Conservation (phyloP, 148 eudicot species). For the Diospyros lotus region DNA sequence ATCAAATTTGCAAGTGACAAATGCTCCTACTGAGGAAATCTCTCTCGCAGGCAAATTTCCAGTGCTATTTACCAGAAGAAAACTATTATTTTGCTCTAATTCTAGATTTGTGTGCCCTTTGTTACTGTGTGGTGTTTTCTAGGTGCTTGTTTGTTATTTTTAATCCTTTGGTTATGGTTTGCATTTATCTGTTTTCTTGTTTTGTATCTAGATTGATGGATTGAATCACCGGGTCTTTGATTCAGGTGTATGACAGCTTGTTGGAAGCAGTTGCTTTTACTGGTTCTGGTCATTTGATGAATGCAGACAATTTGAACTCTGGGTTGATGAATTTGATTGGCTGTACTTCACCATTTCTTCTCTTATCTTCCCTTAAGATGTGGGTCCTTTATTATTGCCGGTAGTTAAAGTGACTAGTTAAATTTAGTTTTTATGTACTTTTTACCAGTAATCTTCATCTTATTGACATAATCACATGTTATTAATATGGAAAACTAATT, state of each 20-base stretch:
- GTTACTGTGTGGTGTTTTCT: neutral
- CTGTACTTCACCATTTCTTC: constrained; percentile 52
- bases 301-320: constrained; percentile 35
- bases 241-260: constrained; percentile 88
- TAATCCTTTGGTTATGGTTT: constrained; percentile 1
- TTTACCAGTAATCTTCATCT: neutral
- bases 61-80: too few relatives aligned
- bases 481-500: too few relatives aligned
- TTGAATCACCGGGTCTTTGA: constrained; percentile 61
- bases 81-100: neutral
- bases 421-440: constrained; percentile 5
- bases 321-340: constrained; percentile 19
- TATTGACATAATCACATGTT: too few relatives aligned
- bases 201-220: constrained; percentile 33
- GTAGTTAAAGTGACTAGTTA: constrained; percentile 22
- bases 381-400: constrained; percentile 22
- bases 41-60: too few relatives aligned
- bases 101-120: neutral
- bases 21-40: too few relatives aligned
- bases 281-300: constrained; percentile 67
- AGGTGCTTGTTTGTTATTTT: neutral
- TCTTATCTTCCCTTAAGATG: constrained; percentile 21
- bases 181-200: constrained; percentile 8
- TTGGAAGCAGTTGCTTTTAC: constrained; percentile 72
- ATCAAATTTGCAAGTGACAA: too few relatives aligned